Evolutionary conservation across 1,284 basidiomycete genomes (phyloP).

Genomic region (Puccinia novopanici): DNA sequence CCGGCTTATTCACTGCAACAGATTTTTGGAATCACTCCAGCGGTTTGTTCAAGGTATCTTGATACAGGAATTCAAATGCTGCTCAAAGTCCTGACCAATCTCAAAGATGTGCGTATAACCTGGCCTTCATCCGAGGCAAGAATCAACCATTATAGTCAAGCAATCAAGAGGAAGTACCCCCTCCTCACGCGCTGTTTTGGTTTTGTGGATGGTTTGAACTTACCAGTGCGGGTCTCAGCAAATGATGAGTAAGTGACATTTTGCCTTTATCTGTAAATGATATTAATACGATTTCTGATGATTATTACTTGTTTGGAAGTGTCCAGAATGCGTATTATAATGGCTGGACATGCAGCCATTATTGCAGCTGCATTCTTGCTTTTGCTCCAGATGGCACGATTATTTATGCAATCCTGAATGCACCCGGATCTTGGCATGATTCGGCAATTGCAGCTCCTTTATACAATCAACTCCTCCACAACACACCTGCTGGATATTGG

Average conservation of each 20-base stretch:
- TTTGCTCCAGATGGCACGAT: too few relatives aligned
- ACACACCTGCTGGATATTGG: background rate
- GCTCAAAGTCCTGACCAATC: background rate
- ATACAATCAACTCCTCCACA: background rate
- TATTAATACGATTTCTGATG: too few relatives aligned
- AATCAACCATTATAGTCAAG: too few relatives aligned
- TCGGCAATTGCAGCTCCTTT: background rate
- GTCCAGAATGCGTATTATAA: background rate
- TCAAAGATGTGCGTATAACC: background rate
- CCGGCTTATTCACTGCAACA: background rate
- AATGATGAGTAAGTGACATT: conserved; percentile 15
- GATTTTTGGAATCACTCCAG: background rate
- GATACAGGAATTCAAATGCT: background rate
- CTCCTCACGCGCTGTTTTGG: background rate
- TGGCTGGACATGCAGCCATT: too few relatives aligned
- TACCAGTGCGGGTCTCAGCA: too few relatives aligned
- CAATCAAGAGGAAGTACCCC: background rate
- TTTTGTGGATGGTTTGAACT: conserved; percentile 1
- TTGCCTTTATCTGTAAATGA: background rate
- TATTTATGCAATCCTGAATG: too few relatives aligned
- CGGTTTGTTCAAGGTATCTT: background rate
- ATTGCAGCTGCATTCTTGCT: too few relatives aligned
- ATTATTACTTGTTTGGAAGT: too few relatives aligned
- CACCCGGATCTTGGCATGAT: too few relatives aligned
- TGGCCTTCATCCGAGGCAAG: background rate